Base-by-base conservation (phyloP, 306 rosid genomes). In the Begonia peltatifolia region DNA sequence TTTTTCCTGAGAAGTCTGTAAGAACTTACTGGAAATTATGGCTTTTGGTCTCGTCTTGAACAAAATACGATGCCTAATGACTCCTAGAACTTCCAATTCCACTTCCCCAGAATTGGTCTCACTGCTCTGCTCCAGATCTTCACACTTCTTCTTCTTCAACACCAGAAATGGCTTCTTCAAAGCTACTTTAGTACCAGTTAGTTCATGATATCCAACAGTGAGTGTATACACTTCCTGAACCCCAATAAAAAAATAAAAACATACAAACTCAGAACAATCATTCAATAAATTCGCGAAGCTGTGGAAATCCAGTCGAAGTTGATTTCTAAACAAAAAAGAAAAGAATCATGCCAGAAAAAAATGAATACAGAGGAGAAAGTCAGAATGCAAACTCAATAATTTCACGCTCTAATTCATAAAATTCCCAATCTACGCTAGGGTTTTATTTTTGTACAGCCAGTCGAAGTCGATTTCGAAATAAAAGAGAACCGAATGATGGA, bases 41-140 rank as follows among this genome's bases (percentile, higher is more conserved):
- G 87, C 94, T 65, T 67, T 82, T 5, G 97, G 97, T 67, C 94
- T 80, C 63, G 69, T 80, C 72, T 86, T 90, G 89, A 90, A 85
- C 71, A 90, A 47, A 74, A 85, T 80, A 69, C 73, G 68, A 42
- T 78, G 85, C 50, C 94, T 68, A 53, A 85, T 76, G 58, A 90
- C 64, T 62, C 95, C 97, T 47, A 80, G 53, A 56, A 85, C 97
- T 55, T 80, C 74, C 57, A 90, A 66, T 50, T 83, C 92, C 13
- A 72, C 82, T 47, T 41, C 18, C 7, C 66, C 14, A 11, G 63
- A 50, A 60, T 43, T 17, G 41, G 14, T 25, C 16, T 42, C 58
- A 12, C 10, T 30, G 14, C 12, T 58, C 55, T 43, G 47, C n/a
- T 47, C 66, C 53, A 42, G 65, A 15, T 66, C 64, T 2, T 46